These are phyloP conservation scores for Carex arenaria DNA, from an alignment of 202 grass and related monocot species.

Conservation along the genomic window DNA sequence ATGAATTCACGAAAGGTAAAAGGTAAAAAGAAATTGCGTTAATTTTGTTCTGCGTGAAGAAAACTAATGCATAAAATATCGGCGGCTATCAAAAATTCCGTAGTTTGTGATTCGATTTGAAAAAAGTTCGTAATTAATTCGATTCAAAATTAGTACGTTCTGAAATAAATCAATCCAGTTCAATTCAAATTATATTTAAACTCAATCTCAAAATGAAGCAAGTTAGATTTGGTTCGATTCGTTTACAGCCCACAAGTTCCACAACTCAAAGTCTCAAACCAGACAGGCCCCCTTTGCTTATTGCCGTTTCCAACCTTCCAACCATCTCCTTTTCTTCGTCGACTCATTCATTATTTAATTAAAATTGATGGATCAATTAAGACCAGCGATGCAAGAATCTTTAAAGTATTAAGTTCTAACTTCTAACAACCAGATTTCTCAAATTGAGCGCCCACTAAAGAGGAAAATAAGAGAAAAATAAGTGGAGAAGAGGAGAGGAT, in stretches of 20 bases:
- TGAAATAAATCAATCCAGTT: no score
- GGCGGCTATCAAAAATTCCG: no score
- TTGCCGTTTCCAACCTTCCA: conserved; percentile 17
- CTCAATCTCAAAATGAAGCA: no score
- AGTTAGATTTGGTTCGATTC: no score
- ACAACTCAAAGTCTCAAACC: background rate
- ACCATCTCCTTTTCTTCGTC: background rate
- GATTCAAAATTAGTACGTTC: no score
- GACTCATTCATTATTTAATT: background rate
- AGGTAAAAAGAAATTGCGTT: no score
- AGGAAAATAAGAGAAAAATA: background rate
- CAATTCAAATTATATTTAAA: no score
- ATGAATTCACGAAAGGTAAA: no score
- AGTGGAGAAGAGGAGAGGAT: background rate
- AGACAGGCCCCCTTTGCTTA: background rate
- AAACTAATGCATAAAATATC: no score
- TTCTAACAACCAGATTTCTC: background rate
- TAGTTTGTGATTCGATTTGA: no score
- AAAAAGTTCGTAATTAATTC: no score
- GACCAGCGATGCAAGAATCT: background rate
- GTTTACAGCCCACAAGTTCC: background rate
- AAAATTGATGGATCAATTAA: background rate
- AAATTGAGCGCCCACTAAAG: background rate
- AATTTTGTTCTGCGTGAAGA: no score
- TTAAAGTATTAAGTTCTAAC: background rate